These are phyloP conservation scores for Grifola frondosa DNA, from an alignment of 1,284 basidiomycete genomes.

Conservation along the genomic window DNA sequence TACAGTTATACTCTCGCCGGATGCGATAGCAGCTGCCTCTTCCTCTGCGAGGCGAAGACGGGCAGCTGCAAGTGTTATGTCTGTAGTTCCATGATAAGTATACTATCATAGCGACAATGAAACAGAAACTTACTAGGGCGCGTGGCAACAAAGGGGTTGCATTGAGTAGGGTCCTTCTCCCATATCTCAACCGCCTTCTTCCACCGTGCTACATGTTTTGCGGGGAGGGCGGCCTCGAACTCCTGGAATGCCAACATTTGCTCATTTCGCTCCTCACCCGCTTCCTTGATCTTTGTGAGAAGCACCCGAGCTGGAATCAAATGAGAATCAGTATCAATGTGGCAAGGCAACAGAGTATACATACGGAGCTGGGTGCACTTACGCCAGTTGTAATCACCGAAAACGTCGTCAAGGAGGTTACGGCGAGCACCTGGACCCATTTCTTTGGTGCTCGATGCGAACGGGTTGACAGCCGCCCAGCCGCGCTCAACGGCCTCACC, in stretches of 20 bases:
- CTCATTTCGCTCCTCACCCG: constrained; percentile 1
- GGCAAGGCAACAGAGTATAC: background rate
- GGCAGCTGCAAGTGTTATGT: constrained; percentile 9
- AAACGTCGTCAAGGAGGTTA: constrained; percentile 9
- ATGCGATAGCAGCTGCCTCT: constrained; percentile 5
- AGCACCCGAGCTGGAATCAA: background rate
- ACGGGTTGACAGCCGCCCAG: constrained; percentile 4
- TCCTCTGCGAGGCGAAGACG: constrained; percentile 11
- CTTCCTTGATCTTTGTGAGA: constrained; percentile 3
- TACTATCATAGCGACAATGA: too few species aligned
- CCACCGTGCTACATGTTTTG: background rate
- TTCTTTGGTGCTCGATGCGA: constrained; percentile 9
- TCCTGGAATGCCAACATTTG: constrained; percentile 1
- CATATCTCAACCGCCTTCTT: background rate
- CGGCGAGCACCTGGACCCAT: constrained; percentile 11
- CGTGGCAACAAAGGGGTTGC: constrained; percentile 12
- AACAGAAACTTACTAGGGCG: constrained; percentile 1
- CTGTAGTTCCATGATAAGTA: constrained; percentile 1
- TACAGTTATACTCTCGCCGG: background rate
- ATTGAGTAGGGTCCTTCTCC: background rate
- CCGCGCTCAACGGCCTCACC: constrained; percentile 8
- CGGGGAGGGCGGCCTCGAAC: background rate
- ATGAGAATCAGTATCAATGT: too few species aligned
- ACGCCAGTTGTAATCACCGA: constrained; percentile 7
- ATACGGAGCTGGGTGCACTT: constrained; percentile 5